Evolutionary conservation across 768 basidiomycete genomes (phyloP).

Genomic region (Cystofilobasidium macerans): DNA sequence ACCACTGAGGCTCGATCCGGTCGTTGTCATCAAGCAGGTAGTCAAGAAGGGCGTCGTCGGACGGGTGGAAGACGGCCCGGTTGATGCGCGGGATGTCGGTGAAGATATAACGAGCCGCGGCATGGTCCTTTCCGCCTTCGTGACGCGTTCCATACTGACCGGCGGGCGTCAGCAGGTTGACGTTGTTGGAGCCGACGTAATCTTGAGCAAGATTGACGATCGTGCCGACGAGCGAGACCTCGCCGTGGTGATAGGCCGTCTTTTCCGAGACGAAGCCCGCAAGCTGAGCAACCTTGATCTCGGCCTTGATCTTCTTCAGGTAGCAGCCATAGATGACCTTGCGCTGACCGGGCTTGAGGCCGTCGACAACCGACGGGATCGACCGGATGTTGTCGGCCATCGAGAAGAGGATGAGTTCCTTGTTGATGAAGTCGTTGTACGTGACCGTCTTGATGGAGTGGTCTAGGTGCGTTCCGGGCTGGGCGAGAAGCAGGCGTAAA

Average conservation of each 20-base stretch:
- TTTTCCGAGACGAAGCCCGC: slow-evolving; percentile 91
- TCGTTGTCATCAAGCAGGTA: slow-evolving; percentile 76
- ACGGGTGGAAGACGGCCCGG: slow-evolving; percentile 63
- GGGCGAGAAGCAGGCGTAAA: slow-evolving; percentile 2
- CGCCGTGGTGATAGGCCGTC: slow-evolving; percentile 94
- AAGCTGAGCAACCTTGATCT: slow-evolving; percentile 92
- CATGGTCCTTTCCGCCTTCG: slow-evolving; percentile 86
- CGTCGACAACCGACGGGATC: slow-evolving; percentile 86
- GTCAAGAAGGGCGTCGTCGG: slow-evolving; percentile 75
- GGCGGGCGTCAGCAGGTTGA: slow-evolving; percentile 73
- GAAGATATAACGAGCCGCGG: slow-evolving; percentile 90
- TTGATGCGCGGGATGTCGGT: slow-evolving; percentile 67
- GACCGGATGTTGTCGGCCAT: slow-evolving; percentile 99
- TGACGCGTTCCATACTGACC: slow-evolving; percentile 91
- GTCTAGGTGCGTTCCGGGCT: slow-evolving; percentile 90
- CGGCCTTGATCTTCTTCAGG: slow-evolving; percentile 80
- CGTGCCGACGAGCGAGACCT: slow-evolving; percentile 70
- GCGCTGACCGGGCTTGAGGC: slow-evolving; percentile 91
- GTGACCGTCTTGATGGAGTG: slow-evolving; percentile 77
- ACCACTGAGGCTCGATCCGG: slow-evolving; percentile 85
- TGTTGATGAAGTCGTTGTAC: slow-evolving; percentile 92
- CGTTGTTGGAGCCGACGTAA: slow-evolving; percentile 89
- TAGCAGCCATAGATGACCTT: slow-evolving; percentile 96
- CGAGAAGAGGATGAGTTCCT: slow-evolving; percentile 92
- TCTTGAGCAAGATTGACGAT: slow-evolving; percentile 90